phyloP scores from a whole-genome alignment of 306 rosid species.

The Alnus glutinosa region DNA sequence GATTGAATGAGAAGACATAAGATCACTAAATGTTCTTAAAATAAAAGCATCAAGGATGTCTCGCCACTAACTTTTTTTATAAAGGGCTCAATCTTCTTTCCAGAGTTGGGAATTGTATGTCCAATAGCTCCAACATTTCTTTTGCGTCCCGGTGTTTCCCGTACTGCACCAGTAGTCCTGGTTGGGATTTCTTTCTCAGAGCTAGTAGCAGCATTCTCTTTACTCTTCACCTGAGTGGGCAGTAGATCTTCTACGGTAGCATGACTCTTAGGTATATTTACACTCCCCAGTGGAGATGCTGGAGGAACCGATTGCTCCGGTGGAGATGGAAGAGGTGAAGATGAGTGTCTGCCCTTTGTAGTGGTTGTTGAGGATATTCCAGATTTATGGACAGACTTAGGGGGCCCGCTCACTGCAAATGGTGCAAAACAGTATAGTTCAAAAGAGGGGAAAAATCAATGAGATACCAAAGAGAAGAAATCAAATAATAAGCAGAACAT shows the following conservation, averaged over 20 bases:
- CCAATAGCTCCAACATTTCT: slow-evolving; percentile 64
- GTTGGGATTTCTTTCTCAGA: slow-evolving; percentile 60
- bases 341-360: slow-evolving; percentile 61
- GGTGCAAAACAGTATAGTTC: slow-evolving; percentile 21
- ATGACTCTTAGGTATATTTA: slow-evolving; percentile 52
- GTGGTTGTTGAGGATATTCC: slow-evolving; percentile 54
- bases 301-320: slow-evolving; percentile 63
- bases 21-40: slow-evolving; percentile 27
- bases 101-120: slow-evolving; percentile 63
- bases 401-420: slow-evolving; percentile 56
- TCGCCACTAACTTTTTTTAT: slow-evolving; percentile 63
- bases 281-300: slow-evolving; percentile 62
- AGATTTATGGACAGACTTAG: slow-evolving; percentile 56
- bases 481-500: neutral
- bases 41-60: slow-evolving; percentile 31
- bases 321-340: slow-evolving; percentile 73
- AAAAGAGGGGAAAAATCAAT: slow-evolving; percentile 20
- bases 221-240: slow-evolving; percentile 50
- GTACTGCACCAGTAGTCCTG: slow-evolving; percentile 42
- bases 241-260: slow-evolving; percentile 47
- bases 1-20: slow-evolving; percentile 39
- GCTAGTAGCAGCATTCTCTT: slow-evolving; percentile 50
- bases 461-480: slow-evolving; percentile 3
- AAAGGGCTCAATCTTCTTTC: slow-evolving; percentile 71
- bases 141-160: slow-evolving; percentile 56